phyloP scores from a whole-genome alignment of 75 land plant genomes.

The Ceratopteris richardii region DNA sequence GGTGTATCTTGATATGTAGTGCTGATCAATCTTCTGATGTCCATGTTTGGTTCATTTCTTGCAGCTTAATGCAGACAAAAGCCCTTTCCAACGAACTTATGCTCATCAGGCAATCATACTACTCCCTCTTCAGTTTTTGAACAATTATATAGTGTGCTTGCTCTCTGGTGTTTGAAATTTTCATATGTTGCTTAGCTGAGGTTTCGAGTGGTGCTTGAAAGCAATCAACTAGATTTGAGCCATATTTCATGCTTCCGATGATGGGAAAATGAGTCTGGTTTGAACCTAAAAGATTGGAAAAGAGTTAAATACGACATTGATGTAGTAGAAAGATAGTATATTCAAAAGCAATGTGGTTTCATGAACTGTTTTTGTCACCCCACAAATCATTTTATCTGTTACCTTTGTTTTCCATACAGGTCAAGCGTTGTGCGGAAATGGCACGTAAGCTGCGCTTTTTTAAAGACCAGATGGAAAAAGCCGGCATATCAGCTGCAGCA shows the following conservation, averaged over 20 bases:
- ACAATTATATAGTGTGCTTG: neutral
- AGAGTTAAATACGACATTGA: no score
- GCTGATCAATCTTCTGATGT: no score
- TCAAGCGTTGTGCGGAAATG: slow-evolving; percentile 92
- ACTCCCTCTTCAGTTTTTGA: neutral
- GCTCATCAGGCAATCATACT: slow-evolving; percentile 69
- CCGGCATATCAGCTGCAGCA: slow-evolving; percentile 39
- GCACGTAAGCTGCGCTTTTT: slow-evolving; percentile 65
- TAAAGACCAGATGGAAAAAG: slow-evolving; percentile 70
- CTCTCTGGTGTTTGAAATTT: neutral
- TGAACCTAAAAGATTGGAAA: no score
- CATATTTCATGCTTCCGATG: no score
- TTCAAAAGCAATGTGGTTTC: no score
- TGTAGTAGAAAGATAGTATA: no score
- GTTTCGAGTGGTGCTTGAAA: no score
- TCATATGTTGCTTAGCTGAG: neutral
- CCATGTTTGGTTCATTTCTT: slow-evolving; percentile 4
- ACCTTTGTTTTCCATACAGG: slow-evolving; percentile 43
- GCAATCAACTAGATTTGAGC: no score
- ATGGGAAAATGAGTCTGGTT: no score
- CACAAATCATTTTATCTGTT: no score
- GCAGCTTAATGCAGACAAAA: slow-evolving; percentile 88
- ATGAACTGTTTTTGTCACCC: no score
- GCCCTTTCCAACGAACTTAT: slow-evolving; percentile 89
- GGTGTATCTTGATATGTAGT: no score